Base-by-base conservation (phyloP, 1,139 yeast species). In the Zygoascus sp. region DNA sequence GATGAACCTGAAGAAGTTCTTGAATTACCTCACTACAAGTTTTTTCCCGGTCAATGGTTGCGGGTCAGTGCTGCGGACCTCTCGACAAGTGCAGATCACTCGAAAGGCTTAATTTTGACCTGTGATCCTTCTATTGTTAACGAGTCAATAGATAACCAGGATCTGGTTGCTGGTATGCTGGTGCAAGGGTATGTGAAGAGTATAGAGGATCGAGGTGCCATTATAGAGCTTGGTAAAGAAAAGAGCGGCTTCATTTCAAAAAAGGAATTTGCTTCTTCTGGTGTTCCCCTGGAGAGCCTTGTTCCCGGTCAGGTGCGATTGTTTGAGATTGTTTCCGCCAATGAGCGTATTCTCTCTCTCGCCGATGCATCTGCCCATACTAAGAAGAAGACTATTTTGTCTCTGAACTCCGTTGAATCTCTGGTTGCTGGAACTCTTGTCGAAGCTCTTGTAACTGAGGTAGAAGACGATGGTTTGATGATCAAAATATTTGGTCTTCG, bases 141-240 rank as follows among this genome's bases (percentile, higher is more conserved):
- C 61, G 72, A 73, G 27, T 58, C 69, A 16, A 66, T 88, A 47
- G 81, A 75, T 44, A 67, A 68, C n/a, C 81, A 76, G 41, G 92
- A 83, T 44, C 66, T 86, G 50, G 65, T 71, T 3, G 63, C 74
- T 15, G 89, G 89, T 32, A 74, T 77, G 56, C 63, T 83, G 6
- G 61, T 92, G 2, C 98, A 92, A 67, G 89, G 82, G 23, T 74
- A 88, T 1, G 80, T 92, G 15, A 75, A 74, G 50, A 83, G 95
- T 45, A 68, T 87, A 20, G 97, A 92, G 72, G 98, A 92, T 61
- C 96, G 87, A 62, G 98, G 98, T 66, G 75, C 81, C 13, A 78
- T 87, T 50, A 68, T 90, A 45, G 84, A 82, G 57, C 66, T 85
- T 23, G 97, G 97, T 20, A 68, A 74, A 46, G 66, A 72, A 11